Evolutionary conservation across 306 rosid species (phyloP).

Genomic region (Casuarina equisetifolia): DNA sequence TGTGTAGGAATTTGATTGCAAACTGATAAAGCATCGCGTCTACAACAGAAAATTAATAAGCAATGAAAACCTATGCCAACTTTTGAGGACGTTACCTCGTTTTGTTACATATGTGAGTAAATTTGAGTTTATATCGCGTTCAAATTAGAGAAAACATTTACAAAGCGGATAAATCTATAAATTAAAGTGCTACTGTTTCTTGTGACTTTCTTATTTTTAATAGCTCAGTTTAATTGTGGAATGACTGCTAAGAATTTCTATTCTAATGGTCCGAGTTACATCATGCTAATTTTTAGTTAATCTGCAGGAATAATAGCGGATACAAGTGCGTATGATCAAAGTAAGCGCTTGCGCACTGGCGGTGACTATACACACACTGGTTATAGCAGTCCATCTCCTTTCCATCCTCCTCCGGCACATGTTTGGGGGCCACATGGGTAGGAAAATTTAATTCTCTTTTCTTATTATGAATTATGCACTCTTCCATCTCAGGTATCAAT

Average conservation of each 20-base stretch:
- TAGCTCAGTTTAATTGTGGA: background rate
- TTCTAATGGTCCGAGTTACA: slow-evolving; percentile 2
- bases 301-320: slow-evolving; percentile 73
- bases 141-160: background rate
- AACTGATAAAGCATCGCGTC: background rate
- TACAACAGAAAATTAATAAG: background rate
- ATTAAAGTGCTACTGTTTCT: background rate
- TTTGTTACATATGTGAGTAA: background rate
- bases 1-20: slow-evolving; percentile 1
- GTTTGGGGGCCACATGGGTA: slow-evolving; percentile 98
- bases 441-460: background rate
- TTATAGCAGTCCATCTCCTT: slow-evolving; percentile 77
- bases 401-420: slow-evolving; percentile 83
- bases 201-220: background rate
- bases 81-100: background rate
- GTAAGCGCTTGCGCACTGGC: slow-evolving; percentile 82
- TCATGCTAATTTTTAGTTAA: slow-evolving; percentile 29
- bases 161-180: background rate
- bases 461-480: background rate
- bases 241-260: background rate
- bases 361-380: slow-evolving; percentile 81
- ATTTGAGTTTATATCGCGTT: background rate
- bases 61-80: too few species aligned
- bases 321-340: slow-evolving; percentile 71
- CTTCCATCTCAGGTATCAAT: background rate